phyloP scores from a whole-genome alignment of 2,329 filamentous ascomycete genomes.

The Curvularia hawaiiensis region DNA sequence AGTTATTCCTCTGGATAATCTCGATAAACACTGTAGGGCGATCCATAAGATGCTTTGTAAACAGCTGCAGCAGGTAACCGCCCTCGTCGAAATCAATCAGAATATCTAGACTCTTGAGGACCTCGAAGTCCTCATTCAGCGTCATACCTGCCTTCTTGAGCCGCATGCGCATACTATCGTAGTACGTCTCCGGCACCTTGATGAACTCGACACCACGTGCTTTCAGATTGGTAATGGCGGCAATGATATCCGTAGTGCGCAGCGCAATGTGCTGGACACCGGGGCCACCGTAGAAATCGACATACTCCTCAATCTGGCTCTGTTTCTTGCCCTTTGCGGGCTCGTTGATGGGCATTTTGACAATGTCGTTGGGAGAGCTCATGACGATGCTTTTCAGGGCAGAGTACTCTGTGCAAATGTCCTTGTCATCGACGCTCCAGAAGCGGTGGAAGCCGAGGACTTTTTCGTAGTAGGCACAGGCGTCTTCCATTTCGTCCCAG shows the following conservation, averaged over 20 bases:
- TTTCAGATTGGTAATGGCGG: conserved; percentile 75
- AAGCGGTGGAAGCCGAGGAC: conserved; percentile 94
- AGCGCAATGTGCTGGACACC: conserved; percentile 95
- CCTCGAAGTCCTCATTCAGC: conserved; percentile 80
- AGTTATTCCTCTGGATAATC: conserved; percentile 91
- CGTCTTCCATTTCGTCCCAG: conserved; percentile 82
- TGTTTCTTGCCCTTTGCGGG: conserved; percentile 88
- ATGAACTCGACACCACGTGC: conserved; percentile 95
- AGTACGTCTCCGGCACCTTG: conserved; percentile 84
- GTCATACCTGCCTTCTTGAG: conserved; percentile 66
- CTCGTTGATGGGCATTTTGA: conserved; percentile 99
- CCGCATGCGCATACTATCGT: conserved; percentile 74
- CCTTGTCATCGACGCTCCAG: conserved; percentile 93
- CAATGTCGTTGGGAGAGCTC: conserved; percentile 79
- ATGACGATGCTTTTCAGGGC: conserved; percentile 90
- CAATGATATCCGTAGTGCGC: conserved; percentile 78
- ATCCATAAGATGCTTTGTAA: conserved; percentile 81
- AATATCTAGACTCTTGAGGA: conserved; percentile 78
- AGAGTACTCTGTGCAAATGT: conserved; percentile 92
- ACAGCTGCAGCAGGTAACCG: conserved; percentile 75
- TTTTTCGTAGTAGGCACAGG: conserved; percentile 78
- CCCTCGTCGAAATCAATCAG: conserved; percentile 94
- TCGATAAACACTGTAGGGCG: conserved; percentile 94
- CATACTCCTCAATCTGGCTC: conserved; percentile 87
- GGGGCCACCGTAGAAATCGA: conserved; percentile 86